Base-by-base conservation (phyloP, 2,329 filamentous ascomycete genomes). In the Zelopaecilomyces penicillatus region DNA sequence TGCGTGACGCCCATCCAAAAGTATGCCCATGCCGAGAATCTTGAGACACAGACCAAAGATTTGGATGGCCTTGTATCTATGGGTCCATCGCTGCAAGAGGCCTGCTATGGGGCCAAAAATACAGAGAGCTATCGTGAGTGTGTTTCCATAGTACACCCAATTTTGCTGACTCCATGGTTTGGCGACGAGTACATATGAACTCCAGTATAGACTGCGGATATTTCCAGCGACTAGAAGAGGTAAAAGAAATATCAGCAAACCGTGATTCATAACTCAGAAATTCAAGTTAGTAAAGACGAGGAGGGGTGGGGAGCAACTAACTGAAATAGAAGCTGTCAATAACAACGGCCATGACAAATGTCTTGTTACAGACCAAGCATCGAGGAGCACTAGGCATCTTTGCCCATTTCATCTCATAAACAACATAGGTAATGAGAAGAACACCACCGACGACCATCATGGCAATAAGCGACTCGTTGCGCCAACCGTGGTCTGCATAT, bases 361-460 rank as follows among this genome's bases (percentile, higher is more conserved):
- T 59, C 45, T 54, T 57, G 49, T 64, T 61, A 7, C 55, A 55
- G 1, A 63, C 46, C 19, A 61, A 46, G 7, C 55, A 46, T 7
- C 53, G 52, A 6, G 60, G 54, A 1, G 52, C 52, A 27, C 54
- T 55, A 4, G 55, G 56, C 39, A 57, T 44, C 5, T 26, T 47
- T 26, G 53, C 57, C 52, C 55, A 58, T 32, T 58, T 58, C 39
- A 58, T 56, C 56, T 78, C 74, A 51, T 76, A 78, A 4, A 66
- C 60, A 6, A 69, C 65, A n/a, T 73, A 66, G 1, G 50, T 55
- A 6, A 66, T 52, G 5, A 78, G 62, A 1, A 66, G 51, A 9
- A 66, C 46, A 27, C 55, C 53, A 12, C 68, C 68, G 6, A 71
- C 50, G 28, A 69, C 58, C 43, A 70, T 53, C 56, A 71, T 62